Percentiles rank a stretch among this genome's conserved stretches.
These are phyloP conservation scores for Kregervanrija pseudodelftensis DNA, from an alignment of 805 yeast genomes.

Conservation along the genomic window DNA sequence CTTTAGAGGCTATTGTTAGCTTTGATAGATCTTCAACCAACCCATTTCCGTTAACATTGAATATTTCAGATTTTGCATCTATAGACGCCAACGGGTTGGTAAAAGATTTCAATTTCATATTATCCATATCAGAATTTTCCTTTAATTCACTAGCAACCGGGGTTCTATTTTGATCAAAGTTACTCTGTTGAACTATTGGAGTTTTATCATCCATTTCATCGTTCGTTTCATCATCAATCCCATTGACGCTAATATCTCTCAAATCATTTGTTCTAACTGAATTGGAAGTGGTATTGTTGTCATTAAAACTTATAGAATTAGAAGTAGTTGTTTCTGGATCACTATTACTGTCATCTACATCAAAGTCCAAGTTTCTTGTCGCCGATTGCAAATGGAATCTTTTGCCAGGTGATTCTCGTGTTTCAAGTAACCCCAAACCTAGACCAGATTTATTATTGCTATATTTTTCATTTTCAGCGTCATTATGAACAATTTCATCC, in stretches of 20 bases:
- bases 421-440: not conserved
- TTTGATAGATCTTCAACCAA: conserved; percentile 2
- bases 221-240: not conserved
- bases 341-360: too few species aligned
- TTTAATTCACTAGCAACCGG: conserved; percentile 11
- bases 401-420: not conserved
- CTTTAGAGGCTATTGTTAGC: not conserved
- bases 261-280: too few species aligned
- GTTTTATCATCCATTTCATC: conserved; percentile 3
- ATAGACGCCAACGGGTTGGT: too few species aligned
- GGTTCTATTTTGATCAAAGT: conserved; percentile 15
- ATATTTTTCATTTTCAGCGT: too few species aligned
- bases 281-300: too few species aligned
- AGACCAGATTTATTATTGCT: too few species aligned
- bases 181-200: conserved; percentile 5
- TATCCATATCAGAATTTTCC: not conserved
- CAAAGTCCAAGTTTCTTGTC: too few species aligned
- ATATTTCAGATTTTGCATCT: conserved; percentile 1
- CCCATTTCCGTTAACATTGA: conserved; percentile 1
- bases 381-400: not conserved
- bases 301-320: too few species aligned
- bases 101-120: not conserved
- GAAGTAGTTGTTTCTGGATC: too few species aligned
- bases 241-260: too few species aligned
- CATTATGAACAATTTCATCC: not conserved